Evolutionary conservation across 2,329 filamentous ascomycete genomes (phyloP), one percentile per base, ranked within the genome.

Genomic region (Pseudovirgaria hyperparasitica): DNA sequence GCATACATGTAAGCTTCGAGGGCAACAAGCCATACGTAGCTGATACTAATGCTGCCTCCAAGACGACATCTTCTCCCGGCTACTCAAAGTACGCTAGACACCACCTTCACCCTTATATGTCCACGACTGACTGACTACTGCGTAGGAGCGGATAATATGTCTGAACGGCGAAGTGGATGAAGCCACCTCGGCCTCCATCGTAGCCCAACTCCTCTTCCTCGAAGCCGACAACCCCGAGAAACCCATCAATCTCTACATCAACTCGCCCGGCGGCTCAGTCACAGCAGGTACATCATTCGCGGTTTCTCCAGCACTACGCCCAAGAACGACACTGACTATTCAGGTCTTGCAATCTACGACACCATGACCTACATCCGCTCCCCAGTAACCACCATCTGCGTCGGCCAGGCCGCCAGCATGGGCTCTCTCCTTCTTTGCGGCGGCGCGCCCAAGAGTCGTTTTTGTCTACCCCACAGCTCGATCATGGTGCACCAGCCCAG

Each of bases 401-500:
- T 98, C 22, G 90, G 90, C 6, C 82, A 92, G 45, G 90, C 92
- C 0, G 87, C 90, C 2, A 90, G 80, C 3, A 98, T 98, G 90
- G 90, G 86, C 5, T 84, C 79, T 2, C 65, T 98, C 14, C 64
- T 98, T 1, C 71, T 98, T 1, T 79, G 81, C 25, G 90, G 87
- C 24, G 90, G 92, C 12, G 72, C 82, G 32, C 67, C 79, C 1
- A 85, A 85, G 10, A 84, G 90, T 54, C 67, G 90, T 19, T 94
- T 76, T 53, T 85, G 82, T 29, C 67, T 98, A 18, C 86, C 86
- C n/a, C 86, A 98, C 53, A 82, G 77, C 41, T 80, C 82, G 28
- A 80, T 98, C 47, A 98, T 98, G 90, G 76, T 98, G 29, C 90
- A 98, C 58, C 90, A 98, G 52, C 90, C 92, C 1, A 75, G 80